A percentile compares a stretch with the other conserved stretches of the same genome.
phyloP scores from a whole-genome alignment of 192 early-diverging fungal species.

The Coemansia erecta region DNA sequence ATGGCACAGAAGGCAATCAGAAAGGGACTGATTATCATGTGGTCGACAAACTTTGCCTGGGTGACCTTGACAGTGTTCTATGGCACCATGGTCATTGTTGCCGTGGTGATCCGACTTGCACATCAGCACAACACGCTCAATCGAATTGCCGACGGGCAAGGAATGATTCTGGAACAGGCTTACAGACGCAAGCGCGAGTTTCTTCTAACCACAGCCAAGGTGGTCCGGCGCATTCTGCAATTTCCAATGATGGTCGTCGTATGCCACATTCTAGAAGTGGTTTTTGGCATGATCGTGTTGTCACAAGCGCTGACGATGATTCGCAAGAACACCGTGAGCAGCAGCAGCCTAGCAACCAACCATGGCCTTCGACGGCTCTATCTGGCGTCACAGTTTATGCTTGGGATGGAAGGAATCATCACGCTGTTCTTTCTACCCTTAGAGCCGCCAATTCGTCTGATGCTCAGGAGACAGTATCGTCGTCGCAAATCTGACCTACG shows the following conservation, averaged over 20 bases:
- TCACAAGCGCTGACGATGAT: constrained; percentile 26
- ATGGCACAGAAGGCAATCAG: constrained; percentile 29
- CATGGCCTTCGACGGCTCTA: constrained; percentile 29
- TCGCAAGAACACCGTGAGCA: constrained; percentile 8
- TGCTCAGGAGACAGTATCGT: constrained; percentile 37
- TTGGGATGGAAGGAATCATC: constrained; percentile 45
- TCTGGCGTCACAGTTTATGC: constrained; percentile 41
- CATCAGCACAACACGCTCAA: constrained; percentile 26
- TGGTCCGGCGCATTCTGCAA: constrained; percentile 47
- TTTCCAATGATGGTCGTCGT: constrained; percentile 48
- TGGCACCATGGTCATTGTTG: constrained; percentile 38
- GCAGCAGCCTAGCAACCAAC: constrained; percentile 2
- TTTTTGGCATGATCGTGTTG: constrained; percentile 37
- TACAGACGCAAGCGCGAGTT: constrained; percentile 32
- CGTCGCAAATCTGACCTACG: constrained; percentile 24
- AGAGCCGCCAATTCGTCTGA: constrained; percentile 46
- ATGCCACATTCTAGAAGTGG: constrained; percentile 44
- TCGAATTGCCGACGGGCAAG: constrained; percentile 13
- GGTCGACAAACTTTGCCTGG: constrained; percentile 49
- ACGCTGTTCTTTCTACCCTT: constrained; percentile 43
- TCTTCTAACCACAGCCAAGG: constrained; percentile 25
- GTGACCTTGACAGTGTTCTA: constrained; percentile 46
- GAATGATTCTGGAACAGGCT: constrained; percentile 18
- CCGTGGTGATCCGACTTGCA: constrained; percentile 38
- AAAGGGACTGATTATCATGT: constrained; percentile 44